These are phyloP conservation scores for Cyclanthera cordifolia DNA, from an alignment of 306 rosid genomes.

Conservation along the genomic window DNA sequence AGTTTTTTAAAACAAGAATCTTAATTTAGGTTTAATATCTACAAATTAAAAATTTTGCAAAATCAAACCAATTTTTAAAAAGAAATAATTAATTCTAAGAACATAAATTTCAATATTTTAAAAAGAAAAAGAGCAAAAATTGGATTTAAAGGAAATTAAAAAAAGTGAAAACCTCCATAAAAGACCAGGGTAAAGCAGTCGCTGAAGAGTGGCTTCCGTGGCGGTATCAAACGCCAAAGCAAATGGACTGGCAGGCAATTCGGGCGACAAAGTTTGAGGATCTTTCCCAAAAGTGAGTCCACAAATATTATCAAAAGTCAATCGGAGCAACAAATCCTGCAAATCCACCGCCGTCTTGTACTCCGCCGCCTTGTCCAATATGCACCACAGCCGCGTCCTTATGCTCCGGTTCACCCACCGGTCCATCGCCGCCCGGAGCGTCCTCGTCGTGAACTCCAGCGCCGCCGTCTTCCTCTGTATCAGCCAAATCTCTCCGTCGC, in stretches of 20 bases:
- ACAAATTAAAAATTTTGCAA: no score
- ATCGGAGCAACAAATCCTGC: conserved; percentile 68
- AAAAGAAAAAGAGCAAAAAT: no score
- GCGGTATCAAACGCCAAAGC: conserved; percentile 61
- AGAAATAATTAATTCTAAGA: no score
- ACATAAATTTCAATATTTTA: no score
- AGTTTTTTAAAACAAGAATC: no score
- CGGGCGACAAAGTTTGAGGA: conserved; percentile 71
- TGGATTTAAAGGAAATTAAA: no score
- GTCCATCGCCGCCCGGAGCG: conserved; percentile 81
- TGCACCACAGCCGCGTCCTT: conserved; percentile 61
- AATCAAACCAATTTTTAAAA: no score
- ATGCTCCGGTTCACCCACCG: conserved; percentile 92
- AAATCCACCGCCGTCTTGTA: conserved; percentile 47
- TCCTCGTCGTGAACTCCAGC: conserved; percentile 75
- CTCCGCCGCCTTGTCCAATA: conserved; percentile 51
- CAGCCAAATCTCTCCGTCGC: conserved; percentile 89
- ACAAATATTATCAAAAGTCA: conserved; percentile 84
- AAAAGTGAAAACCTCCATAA: conserved; percentile 29
- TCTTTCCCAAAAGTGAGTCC: conserved; percentile 90
- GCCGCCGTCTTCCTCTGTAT: conserved; percentile 95
- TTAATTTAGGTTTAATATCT: no score
- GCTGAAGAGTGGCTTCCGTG: conserved; percentile 65
- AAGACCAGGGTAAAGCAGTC: conserved; percentile 63
- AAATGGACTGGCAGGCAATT: conserved; percentile 44